Percentiles rank a stretch among this genome's conserved stretches.
Conservation (phyloP, 345 rosid species). For the Melaleuca quinquenervia region DNA sequence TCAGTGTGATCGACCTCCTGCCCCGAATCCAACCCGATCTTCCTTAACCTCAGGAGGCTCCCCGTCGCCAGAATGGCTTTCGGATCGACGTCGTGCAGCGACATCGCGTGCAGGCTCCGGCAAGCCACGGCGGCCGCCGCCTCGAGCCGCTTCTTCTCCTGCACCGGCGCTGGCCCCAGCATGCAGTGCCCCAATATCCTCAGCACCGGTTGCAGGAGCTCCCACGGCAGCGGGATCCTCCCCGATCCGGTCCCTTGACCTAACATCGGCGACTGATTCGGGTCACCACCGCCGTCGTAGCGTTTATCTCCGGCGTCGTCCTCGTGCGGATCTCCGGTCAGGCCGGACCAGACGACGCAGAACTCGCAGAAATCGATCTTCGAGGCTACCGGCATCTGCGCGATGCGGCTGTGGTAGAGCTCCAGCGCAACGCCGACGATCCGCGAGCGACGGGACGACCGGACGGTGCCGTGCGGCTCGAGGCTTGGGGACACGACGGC, state of each 20-base stretch:
- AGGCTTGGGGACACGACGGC: constrained; percentile 60
- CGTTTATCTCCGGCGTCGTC: neutral
- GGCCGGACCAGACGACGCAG: constrained; percentile 54
- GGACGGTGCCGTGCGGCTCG: constrained; percentile 71
- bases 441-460: constrained; percentile 62
- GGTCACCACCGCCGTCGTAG: neutral
- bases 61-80: constrained; percentile 65
- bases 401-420: constrained; percentile 44
- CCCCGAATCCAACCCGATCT: constrained; percentile 32
- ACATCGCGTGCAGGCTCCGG: constrained; percentile 43
- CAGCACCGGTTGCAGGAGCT: constrained; percentile 61
- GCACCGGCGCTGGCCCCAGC: constrained; percentile 32
- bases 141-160: constrained; percentile 16
- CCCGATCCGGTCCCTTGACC: neutral
- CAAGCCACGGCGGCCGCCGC: constrained; percentile 41
- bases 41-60: constrained; percentile 46
- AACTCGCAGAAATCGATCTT: constrained; percentile 70
- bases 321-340: constrained; percentile 16
- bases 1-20: constrained; percentile 47
- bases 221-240: constrained; percentile 66
- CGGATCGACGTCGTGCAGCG: constrained; percentile 53
- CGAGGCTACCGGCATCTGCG: constrained; percentile 43
- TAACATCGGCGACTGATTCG: neutral
- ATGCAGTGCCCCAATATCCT: constrained; percentile 74
- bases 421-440: constrained; percentile 75